These are phyloP conservation scores for Chloroidium sp. DNA, from an alignment of 163 green algal species.

Conservation along the genomic window DNA sequence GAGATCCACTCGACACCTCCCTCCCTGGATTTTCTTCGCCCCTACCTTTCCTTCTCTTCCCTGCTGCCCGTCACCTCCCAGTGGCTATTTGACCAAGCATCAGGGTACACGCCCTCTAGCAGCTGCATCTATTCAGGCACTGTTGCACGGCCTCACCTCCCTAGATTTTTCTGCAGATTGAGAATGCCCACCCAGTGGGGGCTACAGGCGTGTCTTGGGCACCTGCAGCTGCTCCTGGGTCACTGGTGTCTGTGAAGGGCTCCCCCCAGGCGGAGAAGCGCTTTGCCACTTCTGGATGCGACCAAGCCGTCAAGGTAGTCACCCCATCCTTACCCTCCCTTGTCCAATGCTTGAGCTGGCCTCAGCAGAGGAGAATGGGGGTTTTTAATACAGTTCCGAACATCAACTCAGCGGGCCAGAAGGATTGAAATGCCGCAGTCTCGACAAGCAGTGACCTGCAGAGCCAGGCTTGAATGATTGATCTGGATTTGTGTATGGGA, in stretches of 20 bases:
- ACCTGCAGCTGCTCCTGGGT: conserved; percentile 59
- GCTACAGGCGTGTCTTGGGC: conserved; percentile 77
- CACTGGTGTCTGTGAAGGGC: conserved; percentile 50
- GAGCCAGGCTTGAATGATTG: not conserved
- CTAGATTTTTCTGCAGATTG: conserved; percentile 19
- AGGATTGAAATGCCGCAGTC: too few species aligned
- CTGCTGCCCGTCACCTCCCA: too few species aligned
- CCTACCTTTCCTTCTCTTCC: too few species aligned
- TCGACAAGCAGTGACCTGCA: too few species aligned
- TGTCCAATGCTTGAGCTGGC: not conserved
- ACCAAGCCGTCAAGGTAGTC: conserved; percentile 74
- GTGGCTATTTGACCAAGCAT: too few species aligned
- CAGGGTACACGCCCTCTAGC: too few species aligned
- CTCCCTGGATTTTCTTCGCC: too few species aligned
- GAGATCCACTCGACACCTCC: too few species aligned
- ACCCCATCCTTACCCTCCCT: not conserved
- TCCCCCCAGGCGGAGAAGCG: conserved; percentile 43
- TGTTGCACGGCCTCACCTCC: too few species aligned
- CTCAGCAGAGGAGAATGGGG: not conserved
- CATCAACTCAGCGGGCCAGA: not conserved
- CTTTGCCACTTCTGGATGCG: conserved; percentile 77
- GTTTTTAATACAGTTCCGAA: not conserved
- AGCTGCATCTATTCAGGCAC: too few species aligned
- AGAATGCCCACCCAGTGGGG: conserved; percentile 71
- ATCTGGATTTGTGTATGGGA: not conserved